Percentiles rank a stretch among this genome's conserved stretches.
phyloP scores from a whole-genome alignment of 2,329 filamentous ascomycete species.

The Parascedosporium putredinis region DNA sequence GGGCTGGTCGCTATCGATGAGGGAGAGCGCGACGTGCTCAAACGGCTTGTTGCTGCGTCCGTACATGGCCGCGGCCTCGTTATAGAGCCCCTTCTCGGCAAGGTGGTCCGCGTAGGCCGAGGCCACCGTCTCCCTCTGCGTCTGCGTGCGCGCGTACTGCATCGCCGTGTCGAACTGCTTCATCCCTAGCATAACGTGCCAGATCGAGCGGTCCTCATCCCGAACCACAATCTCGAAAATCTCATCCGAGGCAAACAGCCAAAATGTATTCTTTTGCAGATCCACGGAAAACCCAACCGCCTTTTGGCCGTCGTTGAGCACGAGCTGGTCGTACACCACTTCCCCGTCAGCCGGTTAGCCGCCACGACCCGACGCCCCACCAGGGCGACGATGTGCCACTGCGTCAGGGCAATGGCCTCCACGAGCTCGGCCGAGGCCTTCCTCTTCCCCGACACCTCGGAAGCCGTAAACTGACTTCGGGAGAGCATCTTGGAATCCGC shows the following conservation, averaged over 20 bases:
- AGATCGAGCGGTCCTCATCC: conserved; percentile 85
- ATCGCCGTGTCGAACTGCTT: conserved; percentile 85
- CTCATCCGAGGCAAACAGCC: conserved; percentile 84
- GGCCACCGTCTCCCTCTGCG: conserved; percentile 83
- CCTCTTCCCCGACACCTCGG: conserved; percentile 54
- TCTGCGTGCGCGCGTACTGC: conserved; percentile 66
- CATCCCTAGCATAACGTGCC: conserved; percentile 82
- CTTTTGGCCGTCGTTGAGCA: conserved; percentile 69
- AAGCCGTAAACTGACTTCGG: conserved; percentile 59
- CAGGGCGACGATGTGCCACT: conserved; percentile 84
- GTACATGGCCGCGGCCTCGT: conserved; percentile 81
- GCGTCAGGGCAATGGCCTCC: conserved; percentile 72
- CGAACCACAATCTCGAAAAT: conserved; percentile 90
- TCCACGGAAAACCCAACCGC: conserved; percentile 81
- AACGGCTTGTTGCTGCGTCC: conserved; percentile 95
- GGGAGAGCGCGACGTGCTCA: conserved; percentile 83
- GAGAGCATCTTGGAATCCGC: conserved; percentile 68
- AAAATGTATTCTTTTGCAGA: conserved; percentile 90
- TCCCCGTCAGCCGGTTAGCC: conserved; percentile 77
- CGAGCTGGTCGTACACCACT: conserved; percentile 76
- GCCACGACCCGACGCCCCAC: conserved; percentile 76
- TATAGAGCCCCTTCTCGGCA: conserved; percentile 67
- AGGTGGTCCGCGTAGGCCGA: conserved; percentile 87
- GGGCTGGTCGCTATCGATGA: conserved; percentile 83
- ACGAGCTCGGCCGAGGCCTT: conserved; percentile 62